Base-by-base conservation (phyloP, 495 filamentous ascomycete species). In the Lentithecium fluviatile region DNA sequence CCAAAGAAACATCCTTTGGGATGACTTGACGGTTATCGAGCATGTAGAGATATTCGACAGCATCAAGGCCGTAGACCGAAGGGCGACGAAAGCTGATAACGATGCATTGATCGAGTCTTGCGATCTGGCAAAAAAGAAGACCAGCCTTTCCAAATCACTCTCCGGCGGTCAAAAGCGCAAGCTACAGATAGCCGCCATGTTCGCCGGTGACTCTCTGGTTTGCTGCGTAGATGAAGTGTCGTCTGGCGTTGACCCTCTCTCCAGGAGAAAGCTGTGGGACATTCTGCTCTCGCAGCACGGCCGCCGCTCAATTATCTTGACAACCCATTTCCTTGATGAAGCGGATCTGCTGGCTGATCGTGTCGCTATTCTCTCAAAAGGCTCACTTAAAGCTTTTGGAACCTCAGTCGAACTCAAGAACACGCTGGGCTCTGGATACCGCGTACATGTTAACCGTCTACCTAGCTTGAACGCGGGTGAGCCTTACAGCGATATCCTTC, bases 211-310 rank as follows among this genome's bases (percentile, higher is more conserved):
- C 17, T 89, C 85, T 62, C 82, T 80, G 13, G 84, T 96, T 6
- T 96, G 91, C 71, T 91, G 89, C 71, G 87, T 96, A 4, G 91
- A 95, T 68, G 91, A 95, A 68, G 90, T 93, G 4, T 90, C 85
- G 13, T 88, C 84, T 52, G 91, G 91, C 6, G 76, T 95, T 12
- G 91, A 95, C 66, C 90, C 91, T 0, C 78, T 96, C 7, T 87
- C 85, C 38, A 77, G 91, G 17, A 75, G 90, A 12, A 95, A 92
- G 73, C 88, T 95, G 54, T 96, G 91, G 91, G 88, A 94, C 61
- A 96, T 96, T 55, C 74, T 96, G 19, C 76, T 95, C 6, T 85
- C 85, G 0, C 90, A 93, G 67, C 82, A 90, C 62, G 90, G 91
- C 4, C 77, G 77, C 26, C 75, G 91, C 45, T 91, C 90, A 0